Evolutionary conservation across 768 basidiomycete genomes (phyloP).

Genomic region (Hydnomerulius pinastri): DNA sequence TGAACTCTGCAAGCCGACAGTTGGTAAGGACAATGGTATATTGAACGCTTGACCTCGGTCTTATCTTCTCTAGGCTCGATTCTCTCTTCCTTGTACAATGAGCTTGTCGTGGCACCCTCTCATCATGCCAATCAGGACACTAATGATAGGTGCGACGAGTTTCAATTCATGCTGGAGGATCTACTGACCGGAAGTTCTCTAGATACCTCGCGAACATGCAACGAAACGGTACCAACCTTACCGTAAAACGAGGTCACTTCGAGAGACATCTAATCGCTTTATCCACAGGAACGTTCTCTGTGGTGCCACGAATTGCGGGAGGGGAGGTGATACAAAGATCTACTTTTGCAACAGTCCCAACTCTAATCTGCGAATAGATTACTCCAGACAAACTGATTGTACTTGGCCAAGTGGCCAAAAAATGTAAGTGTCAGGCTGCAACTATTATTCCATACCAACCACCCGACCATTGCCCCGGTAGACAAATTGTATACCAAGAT

Average conservation of each 20-base stretch:
- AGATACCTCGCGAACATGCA: slow-evolving; percentile 73
- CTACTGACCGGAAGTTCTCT: not conserved
- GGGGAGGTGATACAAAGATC: slow-evolving; percentile 49
- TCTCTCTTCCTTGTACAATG: slow-evolving; percentile 57
- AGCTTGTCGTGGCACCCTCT: slow-evolving; percentile 59
- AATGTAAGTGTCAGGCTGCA: slow-evolving; percentile 39
- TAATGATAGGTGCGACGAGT: slow-evolving; percentile 47
- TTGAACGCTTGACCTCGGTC: not conserved
- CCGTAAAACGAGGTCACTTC: not conserved
- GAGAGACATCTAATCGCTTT: not conserved
- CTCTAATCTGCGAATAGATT: slow-evolving; percentile 26
- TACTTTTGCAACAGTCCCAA: not conserved
- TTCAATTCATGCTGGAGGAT: not conserved
- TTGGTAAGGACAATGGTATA: slow-evolving; percentile 42
- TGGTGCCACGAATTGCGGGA: slow-evolving; percentile 69
- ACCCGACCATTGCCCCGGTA: slow-evolving; percentile 9
- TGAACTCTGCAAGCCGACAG: slow-evolving; percentile 71
- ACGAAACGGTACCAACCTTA: slow-evolving; percentile 47
- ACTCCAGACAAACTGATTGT: slow-evolving; percentile 67
- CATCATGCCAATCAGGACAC: slow-evolving; percentile 75
- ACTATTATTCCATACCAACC: not conserved
- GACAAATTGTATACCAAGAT: slow-evolving; percentile 66
- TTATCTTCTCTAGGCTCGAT: slow-evolving; percentile 31
- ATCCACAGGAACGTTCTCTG: slow-evolving; percentile 56
- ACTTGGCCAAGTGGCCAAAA: slow-evolving; percentile 65